Evolutionary conservation across 2,329 filamentous ascomycete genomes (phyloP).

Genomic region (Trichoderma arundinaceum): DNA sequence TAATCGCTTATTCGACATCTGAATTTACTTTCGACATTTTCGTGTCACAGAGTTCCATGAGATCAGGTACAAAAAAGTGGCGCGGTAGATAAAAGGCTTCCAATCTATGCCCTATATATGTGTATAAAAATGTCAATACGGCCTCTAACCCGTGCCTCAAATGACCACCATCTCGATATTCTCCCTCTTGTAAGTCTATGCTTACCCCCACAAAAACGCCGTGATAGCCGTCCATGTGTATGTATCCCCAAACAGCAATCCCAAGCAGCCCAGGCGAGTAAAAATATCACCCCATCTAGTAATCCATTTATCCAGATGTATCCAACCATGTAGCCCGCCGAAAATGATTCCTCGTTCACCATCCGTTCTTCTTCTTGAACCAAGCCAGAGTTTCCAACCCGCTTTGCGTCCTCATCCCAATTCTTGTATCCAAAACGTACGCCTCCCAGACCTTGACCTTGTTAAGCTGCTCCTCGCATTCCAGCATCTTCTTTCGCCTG

Average conservation of each 20-base stretch:
- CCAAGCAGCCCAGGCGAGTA: background rate
- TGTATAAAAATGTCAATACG: background rate
- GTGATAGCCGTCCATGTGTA: slow-evolving; percentile 16
- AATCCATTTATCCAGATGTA: background rate
- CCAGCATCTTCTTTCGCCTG: slow-evolving; percentile 57
- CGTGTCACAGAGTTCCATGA: no score
- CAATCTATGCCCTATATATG: background rate
- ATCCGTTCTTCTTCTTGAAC: slow-evolving; percentile 53
- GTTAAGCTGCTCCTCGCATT: slow-evolving; percentile 69
- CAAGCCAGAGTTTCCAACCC: slow-evolving; percentile 69
- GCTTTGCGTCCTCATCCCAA: slow-evolving; percentile 75
- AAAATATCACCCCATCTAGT: background rate
- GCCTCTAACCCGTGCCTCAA: background rate
- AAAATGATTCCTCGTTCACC: background rate
- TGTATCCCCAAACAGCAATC: slow-evolving; percentile 6
- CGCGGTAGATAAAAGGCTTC: background rate
- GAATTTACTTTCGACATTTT: no score
- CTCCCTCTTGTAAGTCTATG: slow-evolving; percentile 14
- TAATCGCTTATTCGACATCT: no score
- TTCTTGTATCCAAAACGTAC: slow-evolving; percentile 74
- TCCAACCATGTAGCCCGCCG: background rate
- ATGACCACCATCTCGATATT: background rate
- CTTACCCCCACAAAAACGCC: slow-evolving; percentile 16
- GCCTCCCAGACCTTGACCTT: slow-evolving; percentile 72
- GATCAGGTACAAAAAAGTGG: no score